A percentile compares a stretch with the other conserved stretches of the same genome.
Conservation (phyloP, 106 monocot genomes). For the Dactylorhiza incarnata region DNA sequence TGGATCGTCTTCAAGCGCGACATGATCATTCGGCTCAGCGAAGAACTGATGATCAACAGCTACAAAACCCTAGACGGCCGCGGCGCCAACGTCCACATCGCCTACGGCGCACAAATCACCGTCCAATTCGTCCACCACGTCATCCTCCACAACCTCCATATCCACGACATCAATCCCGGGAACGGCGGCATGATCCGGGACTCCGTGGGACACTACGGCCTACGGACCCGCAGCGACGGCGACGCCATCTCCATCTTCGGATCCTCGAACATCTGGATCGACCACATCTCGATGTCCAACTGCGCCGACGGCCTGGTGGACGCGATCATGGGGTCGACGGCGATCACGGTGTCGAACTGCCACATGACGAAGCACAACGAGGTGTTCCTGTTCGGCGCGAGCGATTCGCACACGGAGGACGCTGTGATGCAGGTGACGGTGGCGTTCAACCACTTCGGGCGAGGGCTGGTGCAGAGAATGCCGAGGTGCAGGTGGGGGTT, state of each 20-base stretch:
- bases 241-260: conserved; percentile 49
- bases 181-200: conserved; percentile 36
- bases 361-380: conserved; percentile 48
- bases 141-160: conserved; percentile 52
- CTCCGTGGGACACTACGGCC: conserved; percentile 22
- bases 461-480: conserved; percentile 44
- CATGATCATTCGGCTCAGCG: conserved; percentile 45
- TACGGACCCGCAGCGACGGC: conserved; percentile 38
- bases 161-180: conserved; percentile 33
- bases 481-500: conserved; percentile 51
- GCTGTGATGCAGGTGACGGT: conserved; percentile 48
- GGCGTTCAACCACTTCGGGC: conserved; percentile 60
- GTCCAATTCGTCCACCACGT: conserved; percentile 34
- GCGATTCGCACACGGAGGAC: conserved; percentile 22
- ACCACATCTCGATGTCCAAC: conserved; percentile 22
- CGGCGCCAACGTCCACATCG: conserved; percentile 39
- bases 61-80: conserved; percentile 51
- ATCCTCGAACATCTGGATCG: conserved; percentile 46
- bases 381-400: conserved; percentile 51
- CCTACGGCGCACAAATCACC: conserved; percentile 16
- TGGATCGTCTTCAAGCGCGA: conserved; percentile 26
- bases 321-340: conserved; percentile 37
- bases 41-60: conserved; percentile 49
- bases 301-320: conserved; percentile 29
- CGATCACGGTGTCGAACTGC: conserved; percentile 55